A percentile compares a stretch with the other conserved stretches of the same genome.
These are phyloP conservation scores for Vanrija pseudolonga DNA, from an alignment of 1,284 basidiomycete genomes.

Conservation along the genomic window DNA sequence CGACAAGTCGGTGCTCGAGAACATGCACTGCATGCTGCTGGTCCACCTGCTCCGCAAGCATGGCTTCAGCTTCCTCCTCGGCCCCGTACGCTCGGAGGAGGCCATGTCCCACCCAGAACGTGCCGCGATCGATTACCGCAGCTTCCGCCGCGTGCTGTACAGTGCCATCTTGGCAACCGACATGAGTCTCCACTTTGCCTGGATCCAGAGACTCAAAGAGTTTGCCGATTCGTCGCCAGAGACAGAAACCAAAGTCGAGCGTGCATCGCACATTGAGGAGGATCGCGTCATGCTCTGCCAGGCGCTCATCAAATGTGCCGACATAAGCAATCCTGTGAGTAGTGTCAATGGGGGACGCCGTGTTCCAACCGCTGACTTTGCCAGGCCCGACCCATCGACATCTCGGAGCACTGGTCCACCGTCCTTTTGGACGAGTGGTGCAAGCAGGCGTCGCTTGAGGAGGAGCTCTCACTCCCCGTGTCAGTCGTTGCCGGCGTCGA, in stretches of 20 bases:
- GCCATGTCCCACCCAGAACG: conserved; percentile 11
- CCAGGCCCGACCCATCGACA: conserved; percentile 84
- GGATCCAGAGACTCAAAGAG: conserved; percentile 66
- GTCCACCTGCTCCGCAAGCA: conserved; percentile 76
- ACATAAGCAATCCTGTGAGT: conserved; percentile 92
- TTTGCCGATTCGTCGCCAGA: conserved; percentile 27
- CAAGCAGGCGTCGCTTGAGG: conserved; percentile 76
- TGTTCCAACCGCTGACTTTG: background rate
- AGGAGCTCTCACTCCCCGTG: conserved; percentile 68
- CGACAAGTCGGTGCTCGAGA: conserved; percentile 82
- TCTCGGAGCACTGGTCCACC: conserved; percentile 85
- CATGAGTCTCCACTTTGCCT: conserved; percentile 81
- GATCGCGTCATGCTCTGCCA: conserved; percentile 76
- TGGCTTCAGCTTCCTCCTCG: conserved; percentile 58
- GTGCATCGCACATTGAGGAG: conserved; percentile 25
- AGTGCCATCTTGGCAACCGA: conserved; percentile 85
- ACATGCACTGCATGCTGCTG: conserved; percentile 84
- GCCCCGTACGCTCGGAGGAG: conserved; percentile 11
- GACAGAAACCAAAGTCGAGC: no score
- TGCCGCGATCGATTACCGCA: conserved; percentile 47
- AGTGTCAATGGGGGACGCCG: background rate
- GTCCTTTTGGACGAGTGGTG: conserved; percentile 85
- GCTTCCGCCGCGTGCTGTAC: conserved; percentile 68
- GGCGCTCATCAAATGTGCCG: conserved; percentile 88
- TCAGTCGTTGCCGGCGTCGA: conserved; percentile 63